These are phyloP conservation scores for Aspergillus steynii DNA, from an alignment of 495 filamentous ascomycete species.

Conservation along the genomic window DNA sequence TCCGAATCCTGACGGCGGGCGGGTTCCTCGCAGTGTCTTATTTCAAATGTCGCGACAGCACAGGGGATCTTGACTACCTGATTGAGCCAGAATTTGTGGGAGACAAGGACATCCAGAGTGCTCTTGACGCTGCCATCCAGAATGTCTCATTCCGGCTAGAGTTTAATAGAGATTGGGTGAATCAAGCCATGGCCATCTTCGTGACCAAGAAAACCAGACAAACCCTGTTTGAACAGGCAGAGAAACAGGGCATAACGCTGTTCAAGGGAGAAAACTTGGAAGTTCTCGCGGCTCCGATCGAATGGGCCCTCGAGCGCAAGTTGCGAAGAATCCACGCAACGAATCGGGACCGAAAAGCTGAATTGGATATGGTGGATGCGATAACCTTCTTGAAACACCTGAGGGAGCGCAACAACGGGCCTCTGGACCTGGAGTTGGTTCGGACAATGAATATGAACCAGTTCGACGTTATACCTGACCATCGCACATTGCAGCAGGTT, in stretches of 20 bases:
- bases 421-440: slow-evolving; percentile 25
- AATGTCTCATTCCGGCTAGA: slow-evolving; percentile 16
- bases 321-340: slow-evolving; percentile 29
- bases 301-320: slow-evolving; percentile 38
- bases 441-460: slow-evolving; percentile 29
- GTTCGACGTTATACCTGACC: slow-evolving; percentile 28
- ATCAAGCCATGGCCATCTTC: slow-evolving; percentile 32
- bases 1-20: slow-evolving; percentile 28
- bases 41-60: slow-evolving; percentile 31
- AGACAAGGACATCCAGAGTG: slow-evolving; percentile 27
- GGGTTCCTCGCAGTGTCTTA: slow-evolving; percentile 31
- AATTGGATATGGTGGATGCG: slow-evolving; percentile 28
- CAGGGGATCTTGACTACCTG: slow-evolving; percentile 34
- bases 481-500: slow-evolving; percentile 25
- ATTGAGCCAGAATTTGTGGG: slow-evolving; percentile 28
- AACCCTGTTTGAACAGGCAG: slow-evolving; percentile 22
- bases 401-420: slow-evolving; percentile 19
- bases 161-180: slow-evolving; percentile 28
- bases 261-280: slow-evolving; percentile 25
- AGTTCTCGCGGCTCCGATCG: slow-evolving; percentile 30
- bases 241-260: slow-evolving; percentile 30
- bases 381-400: slow-evolving; percentile 30
- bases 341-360: slow-evolving; percentile 17
- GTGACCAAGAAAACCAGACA: slow-evolving; percentile 23
- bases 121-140: slow-evolving; percentile 20